Evolutionary conservation across 2,329 filamentous ascomycete genomes (phyloP).

Genomic region (Xylaria sp.): DNA sequence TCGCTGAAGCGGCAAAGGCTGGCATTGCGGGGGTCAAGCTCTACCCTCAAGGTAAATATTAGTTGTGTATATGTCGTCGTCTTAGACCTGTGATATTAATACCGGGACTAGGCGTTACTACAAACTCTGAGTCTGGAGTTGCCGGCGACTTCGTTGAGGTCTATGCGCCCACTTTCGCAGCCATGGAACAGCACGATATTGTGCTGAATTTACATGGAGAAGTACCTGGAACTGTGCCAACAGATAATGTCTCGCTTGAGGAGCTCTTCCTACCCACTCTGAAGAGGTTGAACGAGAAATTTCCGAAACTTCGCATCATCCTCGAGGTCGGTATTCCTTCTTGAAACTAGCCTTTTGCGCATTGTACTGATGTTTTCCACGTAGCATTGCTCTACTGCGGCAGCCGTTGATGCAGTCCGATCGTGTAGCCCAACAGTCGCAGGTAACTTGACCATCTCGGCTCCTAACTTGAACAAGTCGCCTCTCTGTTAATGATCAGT

Average conservation of each 20-base stretch:
- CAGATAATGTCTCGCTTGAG: constrained; percentile 52
- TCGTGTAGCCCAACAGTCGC: constrained; percentile 79
- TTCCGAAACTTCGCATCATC: constrained; percentile 73
- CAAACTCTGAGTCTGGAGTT: constrained; percentile 72
- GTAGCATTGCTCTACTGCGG: constrained; percentile 88
- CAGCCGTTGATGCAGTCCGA: constrained; percentile 78
- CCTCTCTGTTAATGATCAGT: background rate
- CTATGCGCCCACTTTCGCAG: constrained; percentile 82
- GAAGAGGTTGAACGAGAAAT: constrained; percentile 71
- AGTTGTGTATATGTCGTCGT: constrained; percentile 36
- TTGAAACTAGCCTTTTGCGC: background rate
- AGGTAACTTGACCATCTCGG: constrained; percentile 41
- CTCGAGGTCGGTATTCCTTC: constrained; percentile 4
- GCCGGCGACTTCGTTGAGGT: constrained; percentile 62
- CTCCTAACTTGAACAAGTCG: background rate
- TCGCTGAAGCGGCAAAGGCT: constrained; percentile 73
- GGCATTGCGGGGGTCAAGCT: constrained; percentile 77
- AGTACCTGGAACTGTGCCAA: constrained; percentile 59
- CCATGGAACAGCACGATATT: constrained; percentile 83
- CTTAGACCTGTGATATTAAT: constrained; percentile 33
- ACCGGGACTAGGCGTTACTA: constrained; percentile 61
- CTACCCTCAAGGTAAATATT: constrained; percentile 58
- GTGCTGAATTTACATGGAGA: constrained; percentile 96
- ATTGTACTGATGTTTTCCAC: constrained; percentile 44
- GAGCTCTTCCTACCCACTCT: constrained; percentile 80